These are phyloP conservation scores for Gymnopus androsaceus DNA, from an alignment of 1,284 basidiomycete genomes.

Conservation along the genomic window DNA sequence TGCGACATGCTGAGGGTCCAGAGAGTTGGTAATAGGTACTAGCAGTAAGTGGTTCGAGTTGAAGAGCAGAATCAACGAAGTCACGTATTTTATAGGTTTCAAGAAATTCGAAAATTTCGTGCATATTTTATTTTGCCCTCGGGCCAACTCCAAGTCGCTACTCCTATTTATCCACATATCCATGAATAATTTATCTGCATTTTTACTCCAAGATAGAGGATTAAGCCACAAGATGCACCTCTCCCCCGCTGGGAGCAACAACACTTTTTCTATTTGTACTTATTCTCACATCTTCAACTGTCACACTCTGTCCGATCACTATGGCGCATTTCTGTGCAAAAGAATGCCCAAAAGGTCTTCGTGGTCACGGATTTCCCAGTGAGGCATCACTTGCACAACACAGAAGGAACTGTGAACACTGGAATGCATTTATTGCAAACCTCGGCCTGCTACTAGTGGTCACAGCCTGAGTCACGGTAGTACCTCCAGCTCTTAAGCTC, in stretches of 20 bases:
- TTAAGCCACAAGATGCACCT: neutral
- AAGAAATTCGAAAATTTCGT: neutral
- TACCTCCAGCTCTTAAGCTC: too few species aligned
- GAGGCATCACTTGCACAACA: neutral
- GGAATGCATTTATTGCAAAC: neutral
- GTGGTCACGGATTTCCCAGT: neutral
- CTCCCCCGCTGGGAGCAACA: neutral
- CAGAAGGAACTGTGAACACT: neutral
- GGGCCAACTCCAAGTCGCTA: too few species aligned
- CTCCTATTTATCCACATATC: too few species aligned
- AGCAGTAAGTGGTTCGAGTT: constrained; percentile 4
- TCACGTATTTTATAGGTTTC: neutral
- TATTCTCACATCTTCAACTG: neutral
- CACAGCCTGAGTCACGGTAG: too few species aligned
- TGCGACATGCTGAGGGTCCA: neutral
- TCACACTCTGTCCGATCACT: neutral
- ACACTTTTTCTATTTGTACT: neutral
- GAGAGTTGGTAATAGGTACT: neutral
- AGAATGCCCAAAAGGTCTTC: neutral
- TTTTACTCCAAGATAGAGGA: neutral
- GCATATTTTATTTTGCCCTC: too few species aligned
- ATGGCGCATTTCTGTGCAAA: constrained; percentile 4
- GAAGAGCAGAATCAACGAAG: constrained; percentile 2
- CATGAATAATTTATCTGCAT: neutral
- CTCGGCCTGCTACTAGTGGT: neutral